Conservation (phyloP, 2,329 filamentous ascomycete genomes). For the Pseudonectria buxi region DNA sequence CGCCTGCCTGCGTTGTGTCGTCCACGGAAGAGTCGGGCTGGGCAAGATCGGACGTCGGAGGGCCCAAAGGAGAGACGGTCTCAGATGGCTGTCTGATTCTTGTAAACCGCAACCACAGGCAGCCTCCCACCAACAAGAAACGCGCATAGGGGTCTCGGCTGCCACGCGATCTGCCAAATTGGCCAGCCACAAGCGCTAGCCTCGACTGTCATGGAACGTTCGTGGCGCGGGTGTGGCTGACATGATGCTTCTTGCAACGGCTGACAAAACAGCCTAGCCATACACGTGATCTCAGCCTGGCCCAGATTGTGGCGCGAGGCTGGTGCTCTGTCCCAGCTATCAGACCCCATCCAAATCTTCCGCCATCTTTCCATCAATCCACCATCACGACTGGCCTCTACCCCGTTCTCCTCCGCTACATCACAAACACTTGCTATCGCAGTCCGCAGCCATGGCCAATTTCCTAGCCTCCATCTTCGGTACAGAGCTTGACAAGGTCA, state of each 20-base stretch:
- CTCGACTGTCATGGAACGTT: not conserved
- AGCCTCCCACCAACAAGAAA: too few species aligned
- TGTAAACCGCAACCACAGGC: too few species aligned
- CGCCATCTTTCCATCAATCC: constrained; percentile 4
- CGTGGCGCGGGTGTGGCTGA: constrained; percentile 1
- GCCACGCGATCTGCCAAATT: too few species aligned
- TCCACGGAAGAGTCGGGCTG: too few species aligned
- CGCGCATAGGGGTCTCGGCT: too few species aligned
- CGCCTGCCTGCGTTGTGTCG: too few species aligned
- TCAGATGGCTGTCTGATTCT: too few species aligned
- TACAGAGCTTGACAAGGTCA: constrained; percentile 99
- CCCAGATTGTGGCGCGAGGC: constrained; percentile 20
- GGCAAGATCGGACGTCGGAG: too few species aligned
- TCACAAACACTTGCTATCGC: constrained; percentile 2
- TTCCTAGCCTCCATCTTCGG: constrained; percentile 99
- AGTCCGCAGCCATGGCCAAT: constrained; percentile 68
- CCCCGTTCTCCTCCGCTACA: constrained; percentile 1
- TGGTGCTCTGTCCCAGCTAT: constrained; percentile 5
- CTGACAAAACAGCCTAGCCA: constrained; percentile 23
- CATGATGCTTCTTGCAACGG: constrained; percentile 3
- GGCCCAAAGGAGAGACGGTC: too few species aligned
- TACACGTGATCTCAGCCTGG: constrained; percentile 25
- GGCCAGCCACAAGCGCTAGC: too few species aligned
- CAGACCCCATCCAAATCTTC: constrained; percentile 14
- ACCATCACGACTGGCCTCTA: constrained; percentile 6